Evolutionary conservation across 2,329 filamentous ascomycete species (phyloP).

Genomic region (Diplodia mutila): DNA sequence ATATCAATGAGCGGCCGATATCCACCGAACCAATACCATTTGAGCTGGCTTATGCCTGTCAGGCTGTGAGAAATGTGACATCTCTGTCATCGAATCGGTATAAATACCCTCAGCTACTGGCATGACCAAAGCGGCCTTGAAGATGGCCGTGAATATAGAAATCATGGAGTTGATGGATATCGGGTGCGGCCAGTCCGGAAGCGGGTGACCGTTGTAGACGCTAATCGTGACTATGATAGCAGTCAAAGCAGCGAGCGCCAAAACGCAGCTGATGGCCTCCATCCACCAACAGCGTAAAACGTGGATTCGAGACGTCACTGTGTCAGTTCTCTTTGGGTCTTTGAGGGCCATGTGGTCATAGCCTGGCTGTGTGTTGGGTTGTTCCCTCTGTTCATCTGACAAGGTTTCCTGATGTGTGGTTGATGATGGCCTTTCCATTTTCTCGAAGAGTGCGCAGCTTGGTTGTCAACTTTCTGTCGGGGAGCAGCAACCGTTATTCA

Average conservation of each 20-base stretch:
- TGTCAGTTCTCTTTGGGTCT: not conserved
- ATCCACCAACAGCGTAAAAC: not conserved
- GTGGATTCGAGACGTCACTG: not conserved
- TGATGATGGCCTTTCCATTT: not conserved
- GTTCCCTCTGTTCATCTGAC: not conserved
- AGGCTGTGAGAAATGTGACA: not conserved
- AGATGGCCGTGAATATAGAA: constrained; percentile 6
- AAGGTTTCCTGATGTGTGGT: not conserved
- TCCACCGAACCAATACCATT: constrained; percentile 16
- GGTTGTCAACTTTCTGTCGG: not conserved
- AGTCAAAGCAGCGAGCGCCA: not conserved
- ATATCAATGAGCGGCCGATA: constrained; percentile 2
- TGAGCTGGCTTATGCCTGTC: constrained; percentile 15
- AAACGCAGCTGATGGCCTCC: constrained; percentile 1
- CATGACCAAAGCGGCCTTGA: constrained; percentile 9
- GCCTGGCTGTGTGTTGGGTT: not conserved
- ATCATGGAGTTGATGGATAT: constrained; percentile 19
- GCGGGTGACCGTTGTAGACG: not conserved
- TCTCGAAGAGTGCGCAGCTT: no score
- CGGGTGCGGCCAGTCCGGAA: constrained; percentile 16
- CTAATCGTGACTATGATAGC: not conserved
- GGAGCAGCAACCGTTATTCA: no score
- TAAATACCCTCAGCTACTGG: constrained; percentile 1
- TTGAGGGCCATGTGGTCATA: no score
- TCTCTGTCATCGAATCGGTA: not conserved